Evolutionary conservation across 2,329 filamentous ascomycete species (phyloP).

Genomic region (Monilinia polystroma): DNA sequence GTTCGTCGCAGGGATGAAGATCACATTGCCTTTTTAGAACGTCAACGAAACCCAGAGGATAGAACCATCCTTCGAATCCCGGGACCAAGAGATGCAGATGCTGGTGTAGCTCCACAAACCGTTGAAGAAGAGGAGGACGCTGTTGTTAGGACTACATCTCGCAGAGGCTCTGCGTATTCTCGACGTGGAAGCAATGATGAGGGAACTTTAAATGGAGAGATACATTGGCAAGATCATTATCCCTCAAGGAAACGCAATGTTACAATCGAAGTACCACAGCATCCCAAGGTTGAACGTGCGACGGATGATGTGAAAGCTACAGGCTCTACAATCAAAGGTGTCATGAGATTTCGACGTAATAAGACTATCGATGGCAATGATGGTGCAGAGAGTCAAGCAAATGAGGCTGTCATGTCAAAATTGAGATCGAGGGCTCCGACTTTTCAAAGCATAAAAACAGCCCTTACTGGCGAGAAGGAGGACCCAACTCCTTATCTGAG

Average conservation of each 20-base stretch:
- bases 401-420: conserved; percentile 24
- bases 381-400: conserved; percentile 38
- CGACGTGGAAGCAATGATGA: conserved; percentile 23
- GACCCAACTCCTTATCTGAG: conserved; percentile 82
- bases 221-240: conserved; percentile 34
- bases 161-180: conserved; percentile 28
- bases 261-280: conserved; percentile 32
- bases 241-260: conserved; percentile 35
- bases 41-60: conserved; percentile 72
- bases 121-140: conserved; percentile 44
- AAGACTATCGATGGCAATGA: conserved; percentile 42
- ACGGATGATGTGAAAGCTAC: conserved; percentile 33
- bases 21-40: conserved; percentile 84
- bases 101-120: conserved; percentile 68
- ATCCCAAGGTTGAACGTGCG: conserved; percentile 36
- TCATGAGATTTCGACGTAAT: conserved; percentile 47
- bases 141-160: conserved; percentile 27
- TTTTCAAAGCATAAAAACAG: conserved; percentile 55
- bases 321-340: conserved; percentile 28
- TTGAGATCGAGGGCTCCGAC: conserved; percentile 44
- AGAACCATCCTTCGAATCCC: conserved; percentile 82
- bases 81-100: conserved; percentile 85
- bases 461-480: conserved; percentile 45
- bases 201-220: conserved; percentile 27
- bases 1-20: conserved; percentile 62